A percentile compares a stretch with the other conserved stretches of the same genome.
These are phyloP conservation scores for Yamadazyma atlantica DNA, from an alignment of 1,139 yeast species.

Conservation along the genomic window DNA sequence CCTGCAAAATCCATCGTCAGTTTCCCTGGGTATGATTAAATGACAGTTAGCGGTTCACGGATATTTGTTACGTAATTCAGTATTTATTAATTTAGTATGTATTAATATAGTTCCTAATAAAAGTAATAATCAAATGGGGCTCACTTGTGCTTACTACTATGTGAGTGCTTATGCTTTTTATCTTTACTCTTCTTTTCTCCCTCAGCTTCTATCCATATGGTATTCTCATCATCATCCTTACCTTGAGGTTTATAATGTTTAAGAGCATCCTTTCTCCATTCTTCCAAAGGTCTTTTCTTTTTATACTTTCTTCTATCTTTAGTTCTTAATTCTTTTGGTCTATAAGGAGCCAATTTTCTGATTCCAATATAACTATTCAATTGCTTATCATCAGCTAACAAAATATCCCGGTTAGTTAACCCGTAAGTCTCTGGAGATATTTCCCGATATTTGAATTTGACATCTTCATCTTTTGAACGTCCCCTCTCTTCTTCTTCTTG, in stretches of 20 bases:
- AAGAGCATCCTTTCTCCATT: slow-evolving; percentile 88
- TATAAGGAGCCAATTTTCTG: slow-evolving; percentile 91
- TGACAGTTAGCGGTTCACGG: slow-evolving; percentile 15
- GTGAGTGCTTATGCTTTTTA: slow-evolving; percentile 9
- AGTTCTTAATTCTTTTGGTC: slow-evolving; percentile 68
- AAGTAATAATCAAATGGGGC: no score
- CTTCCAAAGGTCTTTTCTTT: slow-evolving; percentile 68
- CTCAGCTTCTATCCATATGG: slow-evolving; percentile 38
- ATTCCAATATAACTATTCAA: slow-evolving; percentile 82
- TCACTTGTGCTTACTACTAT: background rate
- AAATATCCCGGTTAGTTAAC: slow-evolving; percentile 78
- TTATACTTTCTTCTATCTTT: slow-evolving; percentile 86
- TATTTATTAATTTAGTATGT: background rate
- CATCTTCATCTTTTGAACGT: slow-evolving; percentile 40
- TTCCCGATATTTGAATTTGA: slow-evolving; percentile 81
- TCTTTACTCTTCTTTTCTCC: slow-evolving; percentile 2
- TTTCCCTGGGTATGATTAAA: slow-evolving; percentile 34
- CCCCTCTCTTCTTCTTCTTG: slow-evolving; percentile 69
- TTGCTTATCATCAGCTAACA: slow-evolving; percentile 84
- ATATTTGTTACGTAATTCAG: background rate
- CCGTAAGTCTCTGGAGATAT: slow-evolving; percentile 96
- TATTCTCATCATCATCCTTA: slow-evolving; percentile 31
- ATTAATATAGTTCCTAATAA: background rate
- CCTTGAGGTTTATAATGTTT: slow-evolving; percentile 53
- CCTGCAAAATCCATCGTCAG: slow-evolving; percentile 42